phyloP scores from a whole-genome alignment of 345 rosid species.

The Noccaea bulbosa region DNA sequence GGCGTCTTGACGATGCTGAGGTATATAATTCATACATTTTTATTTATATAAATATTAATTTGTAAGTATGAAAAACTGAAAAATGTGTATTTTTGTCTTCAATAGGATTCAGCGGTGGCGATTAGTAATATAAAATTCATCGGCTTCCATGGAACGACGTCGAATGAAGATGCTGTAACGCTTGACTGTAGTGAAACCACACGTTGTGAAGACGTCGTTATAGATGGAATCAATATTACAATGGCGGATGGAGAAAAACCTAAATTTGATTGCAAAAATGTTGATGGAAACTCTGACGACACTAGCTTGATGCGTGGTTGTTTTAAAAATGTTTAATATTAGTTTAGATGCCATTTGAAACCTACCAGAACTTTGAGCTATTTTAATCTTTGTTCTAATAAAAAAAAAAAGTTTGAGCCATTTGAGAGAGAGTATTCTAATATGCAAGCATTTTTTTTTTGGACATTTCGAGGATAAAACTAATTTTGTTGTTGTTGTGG shows the following conservation, averaged over 20 bases:
- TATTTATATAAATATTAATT: no score
- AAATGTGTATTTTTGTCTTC: background rate
- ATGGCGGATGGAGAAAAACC: slow-evolving; percentile 26
- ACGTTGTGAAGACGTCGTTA: slow-evolving; percentile 22
- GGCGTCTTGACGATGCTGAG: background rate
- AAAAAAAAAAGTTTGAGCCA: no score
- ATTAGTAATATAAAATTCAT: slow-evolving; percentile 28
- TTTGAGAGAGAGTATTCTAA: no score
- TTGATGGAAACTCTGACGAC: slow-evolving; percentile 32
- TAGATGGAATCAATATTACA: slow-evolving; percentile 33
- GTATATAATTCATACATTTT: no score
- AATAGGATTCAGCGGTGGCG: slow-evolving; percentile 33
- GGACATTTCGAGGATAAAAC: no score
- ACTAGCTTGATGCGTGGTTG: slow-evolving; percentile 15
- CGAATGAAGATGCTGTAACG: slow-evolving; percentile 13
- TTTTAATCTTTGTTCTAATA: no score
- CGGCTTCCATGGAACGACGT: slow-evolving; percentile 26
- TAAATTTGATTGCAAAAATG: slow-evolving; percentile 19
- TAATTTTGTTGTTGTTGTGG: no score
- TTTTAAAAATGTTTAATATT: background rate
- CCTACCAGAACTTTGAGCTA: no score
- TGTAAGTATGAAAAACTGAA: background rate
- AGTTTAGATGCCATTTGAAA: no score
- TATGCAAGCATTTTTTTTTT: no score
- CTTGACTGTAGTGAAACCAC: slow-evolving; percentile 28